These are phyloP conservation scores for Capsella rubella DNA, from an alignment of 441 rosid species.

Conservation along the genomic window DNA sequence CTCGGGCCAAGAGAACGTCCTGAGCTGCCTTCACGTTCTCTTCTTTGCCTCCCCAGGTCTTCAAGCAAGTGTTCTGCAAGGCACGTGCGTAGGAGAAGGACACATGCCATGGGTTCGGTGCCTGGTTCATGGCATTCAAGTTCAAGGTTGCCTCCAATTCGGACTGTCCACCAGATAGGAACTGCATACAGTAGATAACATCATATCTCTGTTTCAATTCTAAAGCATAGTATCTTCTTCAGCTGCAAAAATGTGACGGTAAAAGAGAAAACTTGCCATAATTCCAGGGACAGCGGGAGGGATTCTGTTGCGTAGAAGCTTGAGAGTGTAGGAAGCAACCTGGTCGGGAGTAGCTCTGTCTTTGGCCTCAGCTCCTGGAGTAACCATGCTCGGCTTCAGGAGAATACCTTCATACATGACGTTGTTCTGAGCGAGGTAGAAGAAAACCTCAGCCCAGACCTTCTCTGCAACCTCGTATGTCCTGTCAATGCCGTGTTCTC, in stretches of 20 bases:
- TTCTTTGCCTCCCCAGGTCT: slow-evolving; percentile 89
- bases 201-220: not conserved
- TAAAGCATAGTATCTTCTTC: slow-evolving; percentile 8
- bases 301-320: slow-evolving; percentile 78
- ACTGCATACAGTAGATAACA: slow-evolving; percentile 50
- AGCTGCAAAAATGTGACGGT: not conserved
- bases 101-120: slow-evolving; percentile 88
- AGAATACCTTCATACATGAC: slow-evolving; percentile 84
- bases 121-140: slow-evolving; percentile 95
- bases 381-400: slow-evolving; percentile 97
- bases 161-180: slow-evolving; percentile 95
- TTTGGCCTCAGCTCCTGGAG: slow-evolving; percentile 93
- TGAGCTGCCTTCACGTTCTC: slow-evolving; percentile 92
- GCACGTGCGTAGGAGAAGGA: slow-evolving; percentile 96
- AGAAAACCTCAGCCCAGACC: slow-evolving; percentile 98
- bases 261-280: slow-evolving; percentile 63
- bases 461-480: slow-evolving; percentile 84
- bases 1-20: slow-evolving; percentile 67
- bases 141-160: slow-evolving; percentile 94
- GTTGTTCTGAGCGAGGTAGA: slow-evolving; percentile 89
- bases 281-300: slow-evolving; percentile 90
- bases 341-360: slow-evolving; percentile 75
- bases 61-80: slow-evolving; percentile 92
- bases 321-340: slow-evolving; percentile 90
- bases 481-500: slow-evolving; percentile 86